Evolutionary conservation across 805 yeast species (phyloP), one percentile per base, ranked within the genome.

Genomic region (Suhomyces emberorum): DNA sequence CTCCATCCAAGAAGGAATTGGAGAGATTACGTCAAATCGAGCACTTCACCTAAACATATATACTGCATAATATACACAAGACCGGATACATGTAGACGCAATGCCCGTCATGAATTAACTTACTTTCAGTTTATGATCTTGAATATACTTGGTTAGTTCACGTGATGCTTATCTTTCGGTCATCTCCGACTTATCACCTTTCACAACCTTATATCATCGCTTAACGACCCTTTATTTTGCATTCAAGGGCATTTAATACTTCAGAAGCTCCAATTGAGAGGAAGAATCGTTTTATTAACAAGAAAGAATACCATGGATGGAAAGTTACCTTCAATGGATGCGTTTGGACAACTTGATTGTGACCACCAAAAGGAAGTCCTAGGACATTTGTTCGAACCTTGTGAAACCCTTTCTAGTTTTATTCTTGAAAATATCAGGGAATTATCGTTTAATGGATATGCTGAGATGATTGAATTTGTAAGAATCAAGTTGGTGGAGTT

Each of bases 331-430:
- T 11, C 32, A 3, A 25, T 31, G 4, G 11, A n/a, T 14, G 16
- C n/a, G 15, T n/a, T 38, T n/a, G 8, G 7, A 11, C 19, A 11
- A 24, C 49, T 67, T 10, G 10, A 59, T 1, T 28, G 35, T 2
- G 36, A 37, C 2, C 57, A 60, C 25, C 61, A 71, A 41, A 55
- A 43, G 3, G 65, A 63, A 31, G 63, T 76, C 0, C 52, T 83
- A 23, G 74, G 72, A 34, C 75, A 73, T 35, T 59, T 82, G n/a
- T 82, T 83, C 48, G 89, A 82, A 55, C 82, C 78, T 7, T 81
- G 87, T 52, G 59, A 60, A 1, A 65, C 79, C 1, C 33, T 69
- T 61, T 37, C 70, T 47, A n/a, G 42, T 34, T 37, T 68, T 43
- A 37, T 60, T 58, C 27, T 49, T 43, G 30, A 73, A 58, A 16